Evolutionary conservation across 140 eudicot species (phyloP).

Genomic region (Flaveria floridana): DNA sequence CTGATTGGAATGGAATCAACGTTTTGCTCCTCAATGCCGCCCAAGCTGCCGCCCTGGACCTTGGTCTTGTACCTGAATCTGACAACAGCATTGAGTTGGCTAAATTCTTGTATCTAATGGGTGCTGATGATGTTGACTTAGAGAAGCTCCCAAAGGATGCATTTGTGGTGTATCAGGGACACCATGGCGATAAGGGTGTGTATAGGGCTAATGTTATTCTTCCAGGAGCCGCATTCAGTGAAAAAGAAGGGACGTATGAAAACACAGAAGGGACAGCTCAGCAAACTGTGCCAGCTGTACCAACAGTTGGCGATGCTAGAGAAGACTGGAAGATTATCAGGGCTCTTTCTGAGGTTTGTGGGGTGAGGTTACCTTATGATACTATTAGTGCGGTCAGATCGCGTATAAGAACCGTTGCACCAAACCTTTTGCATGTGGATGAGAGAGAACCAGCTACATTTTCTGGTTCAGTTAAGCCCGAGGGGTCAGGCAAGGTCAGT

Average conservation of each 20-base stretch:
- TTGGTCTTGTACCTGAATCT: conserved; percentile 86
- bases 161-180: conserved; percentile 94
- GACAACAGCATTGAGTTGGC: conserved; percentile 72
- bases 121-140: conserved; percentile 77
- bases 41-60: conserved; percentile 98
- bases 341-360: conserved; percentile 84
- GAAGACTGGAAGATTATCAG: conserved; percentile 95
- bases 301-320: conserved; percentile 90
- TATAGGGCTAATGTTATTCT: conserved; percentile 89
- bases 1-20: conserved; percentile 95
- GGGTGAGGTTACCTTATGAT: conserved; percentile 64
- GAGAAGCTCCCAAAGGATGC: conserved; percentile 80
- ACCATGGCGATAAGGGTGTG: conserved; percentile 89
- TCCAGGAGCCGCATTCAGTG: conserved; percentile 83
- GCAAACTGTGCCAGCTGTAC: conserved; percentile 88
- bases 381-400: conserved; percentile 48
- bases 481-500: conserved; percentile 40
- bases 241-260: conserved; percentile 86
- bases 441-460: conserved; percentile 77
- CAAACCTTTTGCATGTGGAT: conserved; percentile 66
- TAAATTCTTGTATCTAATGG: conserved; percentile 80
- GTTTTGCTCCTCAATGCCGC: conserved; percentile 80
- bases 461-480: conserved; percentile 62
- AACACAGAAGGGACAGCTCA: conserved; percentile 92
- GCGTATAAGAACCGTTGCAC: conserved; percentile 79